Conservation (phyloP, 768 basidiomycete genomes). For the Podaxis sp. region DNA sequence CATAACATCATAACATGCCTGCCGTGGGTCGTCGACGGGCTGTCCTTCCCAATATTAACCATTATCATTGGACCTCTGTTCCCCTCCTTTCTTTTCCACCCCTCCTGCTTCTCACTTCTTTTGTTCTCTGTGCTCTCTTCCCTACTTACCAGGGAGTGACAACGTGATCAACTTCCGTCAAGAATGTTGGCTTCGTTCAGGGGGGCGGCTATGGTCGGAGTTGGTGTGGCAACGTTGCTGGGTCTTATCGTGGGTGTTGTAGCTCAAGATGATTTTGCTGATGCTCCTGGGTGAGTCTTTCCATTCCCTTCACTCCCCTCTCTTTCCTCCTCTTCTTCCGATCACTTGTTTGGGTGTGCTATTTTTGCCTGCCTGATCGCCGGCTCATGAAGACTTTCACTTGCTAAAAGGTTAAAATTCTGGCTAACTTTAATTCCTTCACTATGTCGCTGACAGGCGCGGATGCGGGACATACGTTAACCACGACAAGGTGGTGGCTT, state of each 20-base stretch:
- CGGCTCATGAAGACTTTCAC: background rate
- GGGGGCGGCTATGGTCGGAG: background rate
- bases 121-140: background rate
- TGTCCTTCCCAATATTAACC: background rate
- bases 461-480: conserved; percentile 24
- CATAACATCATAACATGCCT: background rate
- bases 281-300: conserved; percentile 2
- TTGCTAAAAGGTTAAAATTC: background rate
- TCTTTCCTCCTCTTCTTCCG: background rate
- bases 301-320: background rate
- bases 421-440: background rate
- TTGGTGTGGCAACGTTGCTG: background rate
- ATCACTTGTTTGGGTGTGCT: background rate
- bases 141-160: background rate
- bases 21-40: background rate
- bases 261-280: background rate
- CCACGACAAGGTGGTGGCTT: conserved; percentile 14
- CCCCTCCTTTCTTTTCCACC: background rate
- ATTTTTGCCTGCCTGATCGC: background rate
- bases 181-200: background rate
- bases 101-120: background rate
- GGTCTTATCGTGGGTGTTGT: background rate
- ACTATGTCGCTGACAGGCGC: background rate
- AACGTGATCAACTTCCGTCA: background rate
- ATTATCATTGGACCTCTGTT: background rate